Percentiles rank a stretch among this genome's conserved stretches.
Conservation (phyloP, 129 eudicot genomes). For the Scalesia atractyloides region DNA sequence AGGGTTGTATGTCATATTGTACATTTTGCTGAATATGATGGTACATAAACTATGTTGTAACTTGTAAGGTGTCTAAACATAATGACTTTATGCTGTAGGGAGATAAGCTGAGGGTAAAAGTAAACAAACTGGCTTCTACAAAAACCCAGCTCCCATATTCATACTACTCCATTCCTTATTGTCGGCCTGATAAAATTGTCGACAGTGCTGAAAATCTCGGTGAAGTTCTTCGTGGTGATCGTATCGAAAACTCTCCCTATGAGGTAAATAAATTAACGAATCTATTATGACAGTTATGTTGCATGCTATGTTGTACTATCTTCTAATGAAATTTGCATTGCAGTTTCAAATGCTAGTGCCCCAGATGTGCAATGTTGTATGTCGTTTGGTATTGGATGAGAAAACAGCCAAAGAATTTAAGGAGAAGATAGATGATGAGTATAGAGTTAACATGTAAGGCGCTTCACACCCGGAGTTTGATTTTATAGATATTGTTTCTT, state of each 20-base stretch:
- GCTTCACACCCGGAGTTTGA: background rate
- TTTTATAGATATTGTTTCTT: background rate
- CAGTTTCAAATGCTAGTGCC: constrained; percentile 77
- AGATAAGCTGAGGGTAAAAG: constrained; percentile 62
- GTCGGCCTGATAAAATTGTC: constrained; percentile 51
- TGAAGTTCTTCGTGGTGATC: constrained; percentile 73
- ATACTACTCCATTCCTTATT: constrained; percentile 63
- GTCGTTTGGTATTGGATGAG: constrained; percentile 52
- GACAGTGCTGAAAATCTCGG: constrained; percentile 73
- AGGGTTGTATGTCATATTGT: background rate
- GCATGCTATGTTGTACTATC: constrained; percentile 11
- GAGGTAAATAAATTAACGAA: constrained; percentile 45
- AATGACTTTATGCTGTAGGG: constrained; percentile 40
- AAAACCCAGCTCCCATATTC: constrained; percentile 76
- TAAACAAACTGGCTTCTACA: constrained; percentile 67
- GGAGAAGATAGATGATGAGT: constrained; percentile 68
- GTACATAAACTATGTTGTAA: constrained; percentile 3
- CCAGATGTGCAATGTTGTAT: constrained; percentile 58
- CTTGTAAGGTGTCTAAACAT: constrained; percentile 18
- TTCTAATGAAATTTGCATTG: constrained; percentile 20
- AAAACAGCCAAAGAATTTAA: constrained; percentile 54
- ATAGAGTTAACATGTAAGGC: constrained; percentile 71
- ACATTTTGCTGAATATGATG: background rate
- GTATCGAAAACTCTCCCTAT: constrained; percentile 67
- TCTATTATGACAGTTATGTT: background rate